Base-by-base conservation (phyloP, 495 filamentous ascomycete genomes). In the Aspergillus steynii region DNA sequence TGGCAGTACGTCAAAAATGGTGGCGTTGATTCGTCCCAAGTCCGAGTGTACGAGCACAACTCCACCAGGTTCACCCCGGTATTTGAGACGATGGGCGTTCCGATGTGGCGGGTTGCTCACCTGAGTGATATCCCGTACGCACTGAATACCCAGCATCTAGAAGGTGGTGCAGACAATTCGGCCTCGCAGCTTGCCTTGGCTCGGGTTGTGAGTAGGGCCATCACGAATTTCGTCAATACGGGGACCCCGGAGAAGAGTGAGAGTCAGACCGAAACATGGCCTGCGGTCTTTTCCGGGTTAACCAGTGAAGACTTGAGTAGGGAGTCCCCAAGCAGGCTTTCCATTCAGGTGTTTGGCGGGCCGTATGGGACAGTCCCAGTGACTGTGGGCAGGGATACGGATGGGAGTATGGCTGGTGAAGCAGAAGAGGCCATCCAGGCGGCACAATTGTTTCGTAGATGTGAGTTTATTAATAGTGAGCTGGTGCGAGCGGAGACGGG, bases 111-210 rank as follows among this genome's bases (percentile, higher is more conserved):
- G 50, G 75, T 79, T 1, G 61, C 74, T 7, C 81, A 82, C 59
- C 71, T 75, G 1, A 72, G 74, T 15, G 79, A 83, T 56, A 74
- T 82, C 32, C 74, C 78, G 7, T 82, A 83, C 64, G 56, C 79
- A 26, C 71, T 76, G 53, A 74, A 76, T 25, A 73, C 73, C 25
- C 47, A 60, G 5, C 47, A 63, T 29, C 52, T 71, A 1, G 55
- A 49, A 8, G 67, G 59, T 3, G 65, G 64, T 26, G 52, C 56
- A 9, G 68, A 69, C 46, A 73, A 71, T 37, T 71, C 68, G 1
- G 48, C 49, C 0, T n/a, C 25, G 4, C 65, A 71, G 25, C 59
- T 57, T 27, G 61, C 47, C 8, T 57, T 71, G n/a, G 56, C 55
- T 31, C 9, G n/a, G 49, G 12, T 29, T 4, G 53, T 65, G 9